These are phyloP conservation scores for Fusarium nanum DNA, from an alignment of 2,329 filamentous ascomycete genomes.

Conservation along the genomic window DNA sequence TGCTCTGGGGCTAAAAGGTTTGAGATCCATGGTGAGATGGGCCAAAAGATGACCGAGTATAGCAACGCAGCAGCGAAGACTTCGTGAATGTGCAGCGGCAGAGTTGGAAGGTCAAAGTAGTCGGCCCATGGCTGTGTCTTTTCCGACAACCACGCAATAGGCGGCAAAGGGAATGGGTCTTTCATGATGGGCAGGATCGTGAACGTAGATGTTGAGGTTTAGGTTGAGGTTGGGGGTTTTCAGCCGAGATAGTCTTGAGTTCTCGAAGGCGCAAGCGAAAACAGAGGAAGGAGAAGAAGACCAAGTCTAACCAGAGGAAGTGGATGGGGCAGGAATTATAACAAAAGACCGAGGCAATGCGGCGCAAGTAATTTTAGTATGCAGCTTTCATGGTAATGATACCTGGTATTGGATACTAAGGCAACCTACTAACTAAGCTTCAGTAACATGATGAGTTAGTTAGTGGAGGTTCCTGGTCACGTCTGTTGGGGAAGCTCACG, in stretches of 20 bases:
- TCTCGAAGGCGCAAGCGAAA: background rate
- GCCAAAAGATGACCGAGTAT: conserved; percentile 75
- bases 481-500: conserved; percentile 45
- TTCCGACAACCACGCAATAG: conserved; percentile 66
- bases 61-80: conserved; percentile 72
- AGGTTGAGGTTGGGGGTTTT: background rate
- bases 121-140: conserved; percentile 74
- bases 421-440: no score
- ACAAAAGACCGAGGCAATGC: conserved; percentile 15
- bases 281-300: background rate
- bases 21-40: conserved; percentile 76
- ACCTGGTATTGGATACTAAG: no score
- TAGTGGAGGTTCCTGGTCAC: background rate
- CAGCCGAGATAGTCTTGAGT: background rate
- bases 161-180: conserved; percentile 76
- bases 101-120: conserved; percentile 69
- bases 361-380: background rate
- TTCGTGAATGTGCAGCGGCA: conserved; percentile 83
- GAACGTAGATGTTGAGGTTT: background rate
- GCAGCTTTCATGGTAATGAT: background rate
- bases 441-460: no score
- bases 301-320: no score
- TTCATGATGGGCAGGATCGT: conserved; percentile 64
- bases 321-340: background rate
- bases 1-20: conserved; percentile 68